phyloP scores from a whole-genome alignment of 768 basidiomycete genomes.

The Mycena filopes region DNA sequence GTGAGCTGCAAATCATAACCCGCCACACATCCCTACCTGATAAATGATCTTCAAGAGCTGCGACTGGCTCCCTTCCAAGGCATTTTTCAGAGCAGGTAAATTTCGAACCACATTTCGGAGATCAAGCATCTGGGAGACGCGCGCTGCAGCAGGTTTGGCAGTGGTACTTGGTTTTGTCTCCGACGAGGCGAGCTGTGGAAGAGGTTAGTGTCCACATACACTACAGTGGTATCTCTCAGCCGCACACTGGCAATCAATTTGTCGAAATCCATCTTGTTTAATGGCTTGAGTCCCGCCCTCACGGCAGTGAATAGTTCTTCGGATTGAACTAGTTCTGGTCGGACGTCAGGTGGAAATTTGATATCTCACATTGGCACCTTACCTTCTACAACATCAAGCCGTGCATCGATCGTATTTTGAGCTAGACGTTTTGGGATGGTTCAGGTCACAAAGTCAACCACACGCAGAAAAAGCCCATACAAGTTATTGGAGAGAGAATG shows the following conservation, averaged over 20 bases:
- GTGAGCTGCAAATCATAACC: neutral
- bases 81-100: constrained; percentile 70
- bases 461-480: constrained; percentile 46
- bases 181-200: constrained; percentile 69
- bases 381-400: constrained; percentile 92
- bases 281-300: constrained; percentile 71
- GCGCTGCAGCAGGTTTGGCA: constrained; percentile 72
- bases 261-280: constrained; percentile 90
- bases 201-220: neutral
- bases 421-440: constrained; percentile 52
- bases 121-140: constrained; percentile 83
- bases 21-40: constrained; percentile 53
- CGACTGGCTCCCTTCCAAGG: constrained; percentile 67
- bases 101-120: constrained; percentile 78
- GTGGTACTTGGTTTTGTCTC: constrained; percentile 65
- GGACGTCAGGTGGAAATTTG: constrained; percentile 14
- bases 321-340: constrained; percentile 75
- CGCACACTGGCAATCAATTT: constrained; percentile 80
- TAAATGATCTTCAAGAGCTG: constrained; percentile 70
- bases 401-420: constrained; percentile 74
- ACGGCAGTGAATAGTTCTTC: constrained; percentile 80
- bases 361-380: neutral
- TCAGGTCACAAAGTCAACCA: neutral
- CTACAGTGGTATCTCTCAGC: neutral
- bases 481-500: constrained; percentile 83